A percentile compares a stretch with the other conserved stretches of the same genome.
These are phyloP conservation scores for Podospora appendiculata DNA, from an alignment of 495 filamentous ascomycete genomes.

Conservation along the genomic window DNA sequence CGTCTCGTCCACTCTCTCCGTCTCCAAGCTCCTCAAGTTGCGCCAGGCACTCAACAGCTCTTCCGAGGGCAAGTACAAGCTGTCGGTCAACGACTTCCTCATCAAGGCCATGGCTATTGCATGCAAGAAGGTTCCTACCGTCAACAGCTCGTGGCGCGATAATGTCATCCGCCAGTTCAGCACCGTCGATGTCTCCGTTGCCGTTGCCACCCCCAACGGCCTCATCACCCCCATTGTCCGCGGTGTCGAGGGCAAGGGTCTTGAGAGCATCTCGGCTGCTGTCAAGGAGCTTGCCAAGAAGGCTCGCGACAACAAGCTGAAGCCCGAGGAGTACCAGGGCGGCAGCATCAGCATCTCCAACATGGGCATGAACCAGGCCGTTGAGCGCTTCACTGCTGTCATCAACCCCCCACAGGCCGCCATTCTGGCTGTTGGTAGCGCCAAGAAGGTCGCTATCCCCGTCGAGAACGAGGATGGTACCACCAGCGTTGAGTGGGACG, in stretches of 20 bases:
- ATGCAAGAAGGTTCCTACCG: conserved; percentile 84
- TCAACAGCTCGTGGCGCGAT: conserved; percentile 91
- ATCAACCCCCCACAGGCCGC: conserved; percentile 98
- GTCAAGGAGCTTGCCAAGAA: conserved; percentile 96
- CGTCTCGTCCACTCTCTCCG: conserved; percentile 79
- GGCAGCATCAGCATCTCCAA: conserved; percentile 99
- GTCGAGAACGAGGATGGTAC: conserved; percentile 78
- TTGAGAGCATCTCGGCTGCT: conserved; percentile 75
- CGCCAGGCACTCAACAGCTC: conserved; percentile 87
- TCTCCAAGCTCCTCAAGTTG: conserved; percentile 90
- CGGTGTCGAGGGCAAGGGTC: conserved; percentile 71
- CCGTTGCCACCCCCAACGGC: conserved; percentile 86
- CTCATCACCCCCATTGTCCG: conserved; percentile 98
- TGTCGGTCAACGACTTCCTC: conserved; percentile 98
- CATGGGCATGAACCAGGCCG: conserved; percentile 98
- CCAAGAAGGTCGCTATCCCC: conserved; percentile 88
- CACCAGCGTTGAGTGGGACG: conserved; percentile 77
- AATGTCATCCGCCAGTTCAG: conserved; percentile 89
- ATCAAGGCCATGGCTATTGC: conserved; percentile 91
- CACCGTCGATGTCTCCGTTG: conserved; percentile 85
- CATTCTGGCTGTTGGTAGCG: conserved; percentile 92
- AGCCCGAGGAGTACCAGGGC: conserved; percentile 98
- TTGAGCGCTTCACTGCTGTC: conserved; percentile 97
- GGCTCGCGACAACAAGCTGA: conserved; percentile 93
- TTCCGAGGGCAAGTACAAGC: conserved; percentile 89